Base-by-base conservation (phyloP, 106 monocot genomes). In the Acorus calamus region DNA sequence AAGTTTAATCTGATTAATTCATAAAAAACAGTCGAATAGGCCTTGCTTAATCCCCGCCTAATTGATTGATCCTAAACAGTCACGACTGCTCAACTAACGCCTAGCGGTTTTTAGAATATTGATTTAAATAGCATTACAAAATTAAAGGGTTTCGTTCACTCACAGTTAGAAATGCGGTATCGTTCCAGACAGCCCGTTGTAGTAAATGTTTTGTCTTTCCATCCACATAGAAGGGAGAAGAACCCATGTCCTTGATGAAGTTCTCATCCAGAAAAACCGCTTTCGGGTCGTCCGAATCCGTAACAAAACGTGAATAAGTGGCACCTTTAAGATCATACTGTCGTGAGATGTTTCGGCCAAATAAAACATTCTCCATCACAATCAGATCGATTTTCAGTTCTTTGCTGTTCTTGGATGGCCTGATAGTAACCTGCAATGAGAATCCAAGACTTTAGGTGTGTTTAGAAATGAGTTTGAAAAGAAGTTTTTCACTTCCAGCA, bases 141-240 rank as follows among this genome's bases (percentile, higher is more conserved):
- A 28, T 28, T 28, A 28, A 28, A 28, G 28, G 28, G 28, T 1
- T 28, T 49, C 66, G 50, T 5, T 68, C 14, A 69, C 98, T 82
- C 76, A 99, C 98, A 43, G 85, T 88, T 52, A 99, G 85, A 76
- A 99, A 99, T 66, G 81, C 71, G 43, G 98, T 99, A 61, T 99
- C 98, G 64, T 99, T 99, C 98, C 98, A 99, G 62, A 99, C 85
- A 48, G 98, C 98, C n/a, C 98, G 74, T 53, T 91, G 77, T 44
- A 99, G 67, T 28, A 88, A 67, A 72, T 88, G 80, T 62, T 99
- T 99, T 55, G 74, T 81, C 69, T 66, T 81, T 8, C 86, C 85
- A 50, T 73, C 77, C 50, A 99, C 59, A 81, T 88, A 99, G 47
- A 92, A 77, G 3, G 98, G 98, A 56, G 77, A 85, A 8, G 73